A percentile compares a stretch with the other conserved stretches of the same genome.
phyloP scores from a whole-genome alignment of 495 filamentous ascomycete genomes.

The Viridothelium virens region DNA sequence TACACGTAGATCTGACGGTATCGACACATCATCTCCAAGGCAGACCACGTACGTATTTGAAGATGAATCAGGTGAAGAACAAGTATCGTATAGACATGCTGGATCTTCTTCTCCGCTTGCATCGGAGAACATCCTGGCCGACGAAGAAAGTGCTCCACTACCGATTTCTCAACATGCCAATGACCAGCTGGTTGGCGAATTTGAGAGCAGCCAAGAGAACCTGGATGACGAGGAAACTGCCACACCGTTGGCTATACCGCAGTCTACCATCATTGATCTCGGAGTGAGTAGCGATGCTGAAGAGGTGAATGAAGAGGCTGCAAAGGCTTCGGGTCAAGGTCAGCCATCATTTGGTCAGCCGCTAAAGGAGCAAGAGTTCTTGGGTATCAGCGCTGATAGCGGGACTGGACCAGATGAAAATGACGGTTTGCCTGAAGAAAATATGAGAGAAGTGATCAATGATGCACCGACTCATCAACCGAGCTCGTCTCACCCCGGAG shows the following conservation, averaged over 20 bases:
- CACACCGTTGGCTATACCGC: not conserved
- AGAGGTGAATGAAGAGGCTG: conserved; percentile 12
- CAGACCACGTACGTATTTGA: not conserved
- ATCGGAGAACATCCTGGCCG: not conserved
- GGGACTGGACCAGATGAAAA: not conserved
- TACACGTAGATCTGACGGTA: not conserved
- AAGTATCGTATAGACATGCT: too few relatives aligned
- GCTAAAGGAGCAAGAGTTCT: not conserved
- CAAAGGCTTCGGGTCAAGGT: not conserved
- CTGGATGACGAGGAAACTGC: not conserved
- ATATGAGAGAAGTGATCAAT: not conserved
- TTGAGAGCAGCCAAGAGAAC: not conserved
- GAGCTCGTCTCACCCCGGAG: not conserved
- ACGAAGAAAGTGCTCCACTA: not conserved
- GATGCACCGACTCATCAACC: not conserved
- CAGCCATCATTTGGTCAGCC: not conserved
- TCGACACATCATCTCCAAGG: not conserved
- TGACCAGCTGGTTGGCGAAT: not conserved
- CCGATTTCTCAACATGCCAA: not conserved
- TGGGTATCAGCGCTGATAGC: not conserved
- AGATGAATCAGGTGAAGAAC: not conserved
- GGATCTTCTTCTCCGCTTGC: not conserved
- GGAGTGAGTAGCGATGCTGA: conserved; percentile 20
- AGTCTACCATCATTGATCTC: conserved; percentile 24
- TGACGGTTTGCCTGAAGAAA: not conserved